Percentiles rank a stretch among this genome's conserved stretches.
Evolutionary conservation across 2,329 filamentous ascomycete genomes (phyloP).

Genomic region (Fusarium annulatum): DNA sequence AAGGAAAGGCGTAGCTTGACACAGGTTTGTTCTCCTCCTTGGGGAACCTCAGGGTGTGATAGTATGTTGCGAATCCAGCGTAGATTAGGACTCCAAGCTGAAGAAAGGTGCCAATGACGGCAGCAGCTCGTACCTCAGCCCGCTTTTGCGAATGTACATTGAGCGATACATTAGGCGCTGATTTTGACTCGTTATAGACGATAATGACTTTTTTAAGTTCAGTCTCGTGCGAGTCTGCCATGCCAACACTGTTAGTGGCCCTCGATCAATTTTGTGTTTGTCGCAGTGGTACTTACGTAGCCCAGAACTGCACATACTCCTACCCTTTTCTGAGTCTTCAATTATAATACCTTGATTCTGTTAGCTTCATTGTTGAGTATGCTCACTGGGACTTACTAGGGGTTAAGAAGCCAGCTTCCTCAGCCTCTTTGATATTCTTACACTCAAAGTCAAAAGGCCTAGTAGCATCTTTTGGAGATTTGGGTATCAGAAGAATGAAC

Average conservation of each 20-base stretch:
- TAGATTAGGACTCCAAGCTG: not conserved
- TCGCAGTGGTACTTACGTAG: not conserved
- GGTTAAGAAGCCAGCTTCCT: accelerated
- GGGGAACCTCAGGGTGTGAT: not conserved
- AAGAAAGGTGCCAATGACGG: not conserved
- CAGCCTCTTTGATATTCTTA: accelerated
- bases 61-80: not conserved
- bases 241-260: not conserved
- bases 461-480: not conserved
- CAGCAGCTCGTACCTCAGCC: accelerated
- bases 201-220: not conserved
- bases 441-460: not conserved
- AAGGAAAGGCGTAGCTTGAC: not conserved
- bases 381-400: accelerated
- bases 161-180: not conserved
- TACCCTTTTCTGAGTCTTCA: not conserved
- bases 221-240: not conserved
- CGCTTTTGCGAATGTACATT: not conserved
- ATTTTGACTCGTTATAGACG: not conserved
- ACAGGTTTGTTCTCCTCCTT: accelerated
- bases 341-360: too few species aligned
- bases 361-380: accelerated
- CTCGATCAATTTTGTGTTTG: not conserved
- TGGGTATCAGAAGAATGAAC: not conserved
- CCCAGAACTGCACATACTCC: not conserved